Evolutionary conservation across 768 basidiomycete species (phyloP), one percentile per base, ranked within the genome.

Genomic region (Cytidiella melzeri): DNA sequence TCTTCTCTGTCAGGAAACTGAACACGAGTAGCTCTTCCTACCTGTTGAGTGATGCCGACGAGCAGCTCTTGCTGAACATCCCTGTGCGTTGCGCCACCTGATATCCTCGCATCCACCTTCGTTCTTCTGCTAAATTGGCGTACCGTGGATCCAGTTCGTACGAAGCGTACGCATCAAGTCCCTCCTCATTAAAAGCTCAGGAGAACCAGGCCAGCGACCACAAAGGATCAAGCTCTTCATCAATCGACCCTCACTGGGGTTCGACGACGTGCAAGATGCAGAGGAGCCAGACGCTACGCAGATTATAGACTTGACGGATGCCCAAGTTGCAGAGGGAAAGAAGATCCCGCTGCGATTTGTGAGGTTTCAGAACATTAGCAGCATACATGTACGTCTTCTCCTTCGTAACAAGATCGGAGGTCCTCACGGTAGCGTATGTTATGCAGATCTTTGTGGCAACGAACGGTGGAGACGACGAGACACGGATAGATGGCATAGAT

Each of bases 11-110:
- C 36, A 81, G 71, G 55, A 61, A 63, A 12, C 64, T 59, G 46
- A 84, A 84, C 63, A 70, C 67, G n/a, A 26, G 23, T 1, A 57
- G 68, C 24, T 36, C 48, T 18, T 66, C 65, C 24, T 81, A 74
- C 63, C 71, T 88, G 47, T 69, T 77, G 52, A 85, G 83, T 57
- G 84, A 88, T 60, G 78, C 75, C 2, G 87, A 89, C 55, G 87
- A 83, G 55, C 82, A 89, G 61, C 71, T 89, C 5, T 66, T 89
- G 21, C 50, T 89, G 42, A 85, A 70, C 56, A 73, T 89, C 47
- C 71, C 75, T n/a, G 84, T 86, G 58, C 56, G 79, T 70, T 20
- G 54, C 36, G 38, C 30, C 50, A 21, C 24, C 41, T n/a, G 40
- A 37, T n/a, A n/a, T 13, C 30, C 15, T 27, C 21, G 4, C 28